Conservation (phyloP, 129 eudicot genomes). For the Glebionis coronaria region DNA sequence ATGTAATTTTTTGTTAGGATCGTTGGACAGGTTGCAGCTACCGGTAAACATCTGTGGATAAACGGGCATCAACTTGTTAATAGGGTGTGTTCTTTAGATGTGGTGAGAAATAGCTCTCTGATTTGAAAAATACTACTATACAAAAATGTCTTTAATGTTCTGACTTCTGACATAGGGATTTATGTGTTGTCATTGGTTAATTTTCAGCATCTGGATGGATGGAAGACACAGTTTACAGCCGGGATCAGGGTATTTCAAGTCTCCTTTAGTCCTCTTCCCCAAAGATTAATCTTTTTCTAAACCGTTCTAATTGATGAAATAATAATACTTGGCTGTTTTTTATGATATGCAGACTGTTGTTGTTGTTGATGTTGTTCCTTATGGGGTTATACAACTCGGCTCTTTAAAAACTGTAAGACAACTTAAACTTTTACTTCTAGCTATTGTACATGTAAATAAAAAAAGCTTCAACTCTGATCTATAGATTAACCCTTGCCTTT, state of each 20-base stretch:
- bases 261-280: background rate
- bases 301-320: background rate
- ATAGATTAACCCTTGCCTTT: background rate
- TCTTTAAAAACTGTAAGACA: constrained; percentile 61
- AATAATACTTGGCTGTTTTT: constrained; percentile 5
- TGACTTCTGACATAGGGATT: background rate
- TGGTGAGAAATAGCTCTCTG: constrained; percentile 44
- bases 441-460: background rate
- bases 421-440: constrained; percentile 5
- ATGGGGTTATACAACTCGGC: constrained; percentile 90
- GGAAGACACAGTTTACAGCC: constrained; percentile 67
- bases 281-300: background rate
- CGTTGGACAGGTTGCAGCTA: constrained; percentile 72
- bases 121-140: background rate
- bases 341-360: constrained; percentile 62
- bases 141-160: background rate
- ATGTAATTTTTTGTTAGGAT: constrained; percentile 42
- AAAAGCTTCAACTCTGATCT: background rate
- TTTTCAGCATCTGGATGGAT: constrained; percentile 61
- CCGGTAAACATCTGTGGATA: constrained; percentile 83
- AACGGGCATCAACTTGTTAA: constrained; percentile 39
- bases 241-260: constrained; percentile 67
- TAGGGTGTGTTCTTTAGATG: constrained; percentile 39
- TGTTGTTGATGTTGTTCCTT: constrained; percentile 65
- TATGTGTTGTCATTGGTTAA: constrained; percentile 13